Evolutionary conservation across 306 rosid species (phyloP).

Genomic region (Sicyos edulis): DNA sequence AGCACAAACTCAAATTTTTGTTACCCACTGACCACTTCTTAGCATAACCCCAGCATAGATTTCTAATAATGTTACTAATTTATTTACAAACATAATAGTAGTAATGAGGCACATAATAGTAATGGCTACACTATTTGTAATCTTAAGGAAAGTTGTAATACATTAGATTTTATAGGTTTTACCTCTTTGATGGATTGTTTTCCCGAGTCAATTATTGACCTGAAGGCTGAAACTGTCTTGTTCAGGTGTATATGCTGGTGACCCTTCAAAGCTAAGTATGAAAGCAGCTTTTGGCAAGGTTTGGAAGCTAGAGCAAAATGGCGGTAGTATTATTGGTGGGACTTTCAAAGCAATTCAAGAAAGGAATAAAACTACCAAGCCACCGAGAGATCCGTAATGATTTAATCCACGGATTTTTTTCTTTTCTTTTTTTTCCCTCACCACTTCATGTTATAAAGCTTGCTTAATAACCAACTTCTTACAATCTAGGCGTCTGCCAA

Average conservation of each 20-base stretch:
- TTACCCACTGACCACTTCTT: background rate
- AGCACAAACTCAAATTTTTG: background rate
- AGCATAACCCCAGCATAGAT: background rate
- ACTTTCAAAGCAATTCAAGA: conserved; percentile 86
- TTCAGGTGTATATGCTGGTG: conserved; percentile 94
- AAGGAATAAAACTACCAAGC: conserved; percentile 51
- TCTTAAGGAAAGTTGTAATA: background rate
- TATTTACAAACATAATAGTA: background rate
- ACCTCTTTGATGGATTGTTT: conserved; percentile 3
- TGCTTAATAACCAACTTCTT: conserved; percentile 31
- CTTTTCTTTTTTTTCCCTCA: background rate
- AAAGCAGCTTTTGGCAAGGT: conserved; percentile 98
- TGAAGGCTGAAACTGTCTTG: conserved; percentile 18
- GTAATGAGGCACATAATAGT: background rate
- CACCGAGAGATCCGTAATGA: conserved; percentile 79
- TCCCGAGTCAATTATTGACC: conserved; percentile 17
- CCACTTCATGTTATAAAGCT: conserved; percentile 17
- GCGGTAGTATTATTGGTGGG: conserved; percentile 96
- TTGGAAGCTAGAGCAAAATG: conserved; percentile 87
- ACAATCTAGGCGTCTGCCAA: conserved; percentile 73
- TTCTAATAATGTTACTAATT: background rate
- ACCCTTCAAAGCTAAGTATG: conserved; percentile 96
- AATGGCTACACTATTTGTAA: background rate
- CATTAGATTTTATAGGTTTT: background rate
- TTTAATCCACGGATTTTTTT: conserved; percentile 15